Evolutionary conservation across 2,329 filamentous ascomycete genomes (phyloP).

Genomic region (Apiospora aurea): DNA sequence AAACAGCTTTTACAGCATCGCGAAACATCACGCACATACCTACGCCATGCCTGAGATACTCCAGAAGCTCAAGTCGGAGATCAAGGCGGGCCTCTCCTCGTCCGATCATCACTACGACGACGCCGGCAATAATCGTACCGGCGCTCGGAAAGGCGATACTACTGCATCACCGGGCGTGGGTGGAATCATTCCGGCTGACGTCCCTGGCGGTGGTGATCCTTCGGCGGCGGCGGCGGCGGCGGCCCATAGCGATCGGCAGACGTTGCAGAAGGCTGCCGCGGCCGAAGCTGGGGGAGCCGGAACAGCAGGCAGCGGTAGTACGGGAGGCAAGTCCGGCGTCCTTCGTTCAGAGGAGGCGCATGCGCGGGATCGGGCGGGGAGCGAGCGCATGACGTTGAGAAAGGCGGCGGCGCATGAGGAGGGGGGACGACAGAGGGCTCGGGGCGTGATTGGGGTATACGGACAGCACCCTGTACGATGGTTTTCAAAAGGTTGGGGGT

Average conservation of each 20-base stretch:
- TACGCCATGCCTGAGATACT: not conserved
- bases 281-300: not conserved
- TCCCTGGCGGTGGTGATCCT: not conserved
- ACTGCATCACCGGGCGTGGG: not conserved
- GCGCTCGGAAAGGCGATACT: not conserved
- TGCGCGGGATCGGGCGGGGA: not conserved
- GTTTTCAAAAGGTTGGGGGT: too few relatives aligned
- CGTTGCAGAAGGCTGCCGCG: not conserved
- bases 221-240: not conserved
- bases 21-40: not conserved
- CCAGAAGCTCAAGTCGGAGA: not conserved
- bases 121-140: not conserved
- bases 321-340: not conserved
- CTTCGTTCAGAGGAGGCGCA: not conserved
- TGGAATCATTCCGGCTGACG: not conserved
- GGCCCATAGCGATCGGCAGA: not conserved
- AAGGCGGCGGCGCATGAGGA: not conserved
- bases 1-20: not conserved
- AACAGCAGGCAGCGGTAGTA: not conserved
- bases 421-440: not conserved
- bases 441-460: not conserved
- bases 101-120: not conserved
- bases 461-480: not conserved
- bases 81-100: not conserved
- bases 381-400: not conserved